Evolutionary conservation across 1,284 basidiomycete species (phyloP).

Genomic region (Coriolopsis trogii): DNA sequence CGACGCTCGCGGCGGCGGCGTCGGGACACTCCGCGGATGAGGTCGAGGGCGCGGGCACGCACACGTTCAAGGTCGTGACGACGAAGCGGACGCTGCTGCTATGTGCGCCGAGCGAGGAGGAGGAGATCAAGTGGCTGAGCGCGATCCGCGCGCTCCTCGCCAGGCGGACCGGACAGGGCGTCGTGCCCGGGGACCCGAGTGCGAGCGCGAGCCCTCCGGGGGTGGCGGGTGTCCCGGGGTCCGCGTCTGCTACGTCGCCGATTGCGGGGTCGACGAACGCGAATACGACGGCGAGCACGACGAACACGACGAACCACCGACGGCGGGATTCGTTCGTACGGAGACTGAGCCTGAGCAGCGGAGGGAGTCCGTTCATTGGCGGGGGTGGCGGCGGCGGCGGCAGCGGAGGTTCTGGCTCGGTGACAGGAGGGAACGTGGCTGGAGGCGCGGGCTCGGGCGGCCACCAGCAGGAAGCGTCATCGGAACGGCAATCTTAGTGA

Average conservation of each 20-base stretch:
- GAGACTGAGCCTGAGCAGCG: conserved; percentile 34
- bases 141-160: conserved; percentile 91
- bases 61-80: conserved; percentile 96
- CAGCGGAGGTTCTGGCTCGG: not conserved
- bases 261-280: conserved; percentile 8
- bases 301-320: conserved; percentile 7
- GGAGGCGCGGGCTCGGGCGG: conserved; percentile 2
- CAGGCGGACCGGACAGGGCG: conserved; percentile 57
- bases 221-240: conserved; percentile 5
- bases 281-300: conserved; percentile 4
- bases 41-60: conserved; percentile 40
- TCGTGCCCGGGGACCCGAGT: conserved; percentile 39
- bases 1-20: conserved; percentile 32
- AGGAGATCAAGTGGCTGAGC: conserved; percentile 98
- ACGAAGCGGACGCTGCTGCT: conserved; percentile 89
- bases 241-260: conserved; percentile 4
- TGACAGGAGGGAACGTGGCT: conserved; percentile 5
- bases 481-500: conserved; percentile 30
- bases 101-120: conserved; percentile 95
- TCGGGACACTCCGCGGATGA: conserved; percentile 48
- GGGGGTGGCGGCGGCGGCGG: conserved; percentile 10
- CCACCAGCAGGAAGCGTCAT: conserved; percentile 27
- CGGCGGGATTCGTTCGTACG: conserved; percentile 33
- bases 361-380: conserved; percentile 14
- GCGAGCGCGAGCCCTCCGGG: conserved; percentile 1